A percentile compares a stretch with the other conserved stretches of the same genome.
phyloP scores from a whole-genome alignment of 2,329 filamentous ascomycete genomes.

The Pyrenochaeta sp. region DNA sequence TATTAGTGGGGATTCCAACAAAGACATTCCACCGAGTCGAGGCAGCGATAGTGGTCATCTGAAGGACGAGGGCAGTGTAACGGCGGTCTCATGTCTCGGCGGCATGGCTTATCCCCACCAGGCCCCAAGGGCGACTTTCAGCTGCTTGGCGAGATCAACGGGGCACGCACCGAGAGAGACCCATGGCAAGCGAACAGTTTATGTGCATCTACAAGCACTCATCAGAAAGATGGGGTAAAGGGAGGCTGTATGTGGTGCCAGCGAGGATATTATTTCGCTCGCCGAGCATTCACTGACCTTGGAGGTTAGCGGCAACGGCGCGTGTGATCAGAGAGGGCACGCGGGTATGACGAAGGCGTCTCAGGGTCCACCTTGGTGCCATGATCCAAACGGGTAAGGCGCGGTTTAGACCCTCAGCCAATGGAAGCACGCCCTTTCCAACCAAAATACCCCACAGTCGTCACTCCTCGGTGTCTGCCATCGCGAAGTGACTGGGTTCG shows the following conservation, averaged over 20 bases:
- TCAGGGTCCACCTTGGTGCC: conserved; percentile 15
- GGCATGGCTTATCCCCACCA: conserved; percentile 23
- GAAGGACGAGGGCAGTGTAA: conserved; percentile 31
- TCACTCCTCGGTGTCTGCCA: conserved; percentile 9
- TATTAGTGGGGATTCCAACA: conserved; percentile 21
- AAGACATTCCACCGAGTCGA: conserved; percentile 15
- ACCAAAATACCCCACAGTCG: conserved; percentile 12
- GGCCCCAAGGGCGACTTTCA: conserved; percentile 6
- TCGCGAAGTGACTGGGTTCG: conserved; percentile 8
- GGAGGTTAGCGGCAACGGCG: conserved; percentile 14
- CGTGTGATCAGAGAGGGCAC: conserved; percentile 12
- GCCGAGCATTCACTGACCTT: conserved; percentile 12
- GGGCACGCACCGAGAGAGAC: conserved; percentile 8
- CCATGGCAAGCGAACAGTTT: background rate
- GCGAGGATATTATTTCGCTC: background rate
- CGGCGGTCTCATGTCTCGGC: conserved; percentile 22
- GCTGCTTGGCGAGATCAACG: conserved; percentile 6
- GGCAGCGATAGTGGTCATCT: conserved; percentile 35
- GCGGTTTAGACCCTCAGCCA: conserved; percentile 2
- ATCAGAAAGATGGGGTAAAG: background rate
- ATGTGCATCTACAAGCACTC: background rate
- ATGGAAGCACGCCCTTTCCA: conserved; percentile 3
- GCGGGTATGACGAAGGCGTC: conserved; percentile 4
- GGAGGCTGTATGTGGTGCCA: background rate
- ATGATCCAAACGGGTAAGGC: background rate